Conservation (phyloP, 257 asterid species). For the Ophiorrhiza pumila region DNA sequence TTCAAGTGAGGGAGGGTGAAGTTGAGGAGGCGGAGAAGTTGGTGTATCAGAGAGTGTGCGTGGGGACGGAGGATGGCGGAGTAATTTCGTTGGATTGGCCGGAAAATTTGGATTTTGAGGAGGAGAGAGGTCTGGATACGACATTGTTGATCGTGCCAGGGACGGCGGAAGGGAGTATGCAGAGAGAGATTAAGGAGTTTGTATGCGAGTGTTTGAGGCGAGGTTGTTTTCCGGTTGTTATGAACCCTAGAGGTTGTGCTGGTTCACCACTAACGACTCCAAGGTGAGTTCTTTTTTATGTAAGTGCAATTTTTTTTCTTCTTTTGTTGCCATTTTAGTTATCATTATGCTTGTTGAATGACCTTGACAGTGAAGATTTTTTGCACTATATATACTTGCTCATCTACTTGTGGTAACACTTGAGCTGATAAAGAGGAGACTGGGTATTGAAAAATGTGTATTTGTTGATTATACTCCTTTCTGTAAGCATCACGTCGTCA, state of each 20-base stretch:
- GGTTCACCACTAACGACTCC: constrained; percentile 90
- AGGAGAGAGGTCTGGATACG: constrained; percentile 81
- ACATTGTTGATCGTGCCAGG: constrained; percentile 84
- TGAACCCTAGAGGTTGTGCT: constrained; percentile 99
- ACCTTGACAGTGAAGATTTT: not conserved
- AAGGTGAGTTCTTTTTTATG: constrained; percentile 39
- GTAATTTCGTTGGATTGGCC: constrained; percentile 94
- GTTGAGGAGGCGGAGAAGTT: constrained; percentile 36
- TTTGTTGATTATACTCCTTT: not conserved
- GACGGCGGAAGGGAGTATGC: constrained; percentile 74
- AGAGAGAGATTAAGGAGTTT: constrained; percentile 45
- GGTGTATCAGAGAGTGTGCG: constrained; percentile 83
- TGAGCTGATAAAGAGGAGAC: not conserved
- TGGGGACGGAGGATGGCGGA: constrained; percentile 78
- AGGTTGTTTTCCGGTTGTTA: constrained; percentile 81
- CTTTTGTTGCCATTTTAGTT: not conserved
- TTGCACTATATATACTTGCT: not conserved
- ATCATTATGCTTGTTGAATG: not conserved
- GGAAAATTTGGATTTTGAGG: constrained; percentile 73
- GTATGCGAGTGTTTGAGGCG: constrained; percentile 67
- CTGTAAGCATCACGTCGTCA: not conserved
- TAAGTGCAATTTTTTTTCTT: not conserved
- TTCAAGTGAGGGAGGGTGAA: constrained; percentile 32
- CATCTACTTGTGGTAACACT: no score
- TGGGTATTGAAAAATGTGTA: not conserved